Conservation (phyloP, 129 eudicot species). For the Apium graveolens region DNA sequence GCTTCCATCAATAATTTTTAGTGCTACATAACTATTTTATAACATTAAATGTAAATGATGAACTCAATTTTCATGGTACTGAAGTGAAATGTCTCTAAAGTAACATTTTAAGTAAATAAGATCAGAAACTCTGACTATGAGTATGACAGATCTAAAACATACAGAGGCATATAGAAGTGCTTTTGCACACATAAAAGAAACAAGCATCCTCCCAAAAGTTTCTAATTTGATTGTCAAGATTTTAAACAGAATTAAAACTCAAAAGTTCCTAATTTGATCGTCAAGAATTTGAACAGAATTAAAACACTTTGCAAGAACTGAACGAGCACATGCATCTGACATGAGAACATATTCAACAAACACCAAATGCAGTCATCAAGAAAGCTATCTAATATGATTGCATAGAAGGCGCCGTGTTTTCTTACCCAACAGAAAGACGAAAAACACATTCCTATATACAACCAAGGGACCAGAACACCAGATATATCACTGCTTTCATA, state of each 20-base stretch:
- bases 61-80: background rate
- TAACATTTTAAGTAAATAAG: background rate
- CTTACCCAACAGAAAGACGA: conserved; percentile 99
- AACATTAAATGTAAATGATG: background rate
- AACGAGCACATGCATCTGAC: background rate
- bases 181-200: background rate
- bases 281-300: no score
- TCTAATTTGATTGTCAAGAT: no score
- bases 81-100: background rate
- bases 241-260: no score
- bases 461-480: conserved; percentile 95
- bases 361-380: background rate
- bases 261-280: no score
- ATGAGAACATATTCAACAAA: background rate
- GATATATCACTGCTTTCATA: conserved; percentile 93
- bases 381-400: background rate
- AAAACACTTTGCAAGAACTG: background rate
- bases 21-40: background rate
- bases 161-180: background rate
- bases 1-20: background rate
- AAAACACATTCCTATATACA: conserved; percentile 97
- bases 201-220: background rate
- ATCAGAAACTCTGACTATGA: background rate
- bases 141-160: background rate
- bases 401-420: background rate